Evolutionary conservation across 768 basidiomycete species (phyloP), one percentile per base, ranked within the genome.

Genomic region (Auriculariales sp.): DNA sequence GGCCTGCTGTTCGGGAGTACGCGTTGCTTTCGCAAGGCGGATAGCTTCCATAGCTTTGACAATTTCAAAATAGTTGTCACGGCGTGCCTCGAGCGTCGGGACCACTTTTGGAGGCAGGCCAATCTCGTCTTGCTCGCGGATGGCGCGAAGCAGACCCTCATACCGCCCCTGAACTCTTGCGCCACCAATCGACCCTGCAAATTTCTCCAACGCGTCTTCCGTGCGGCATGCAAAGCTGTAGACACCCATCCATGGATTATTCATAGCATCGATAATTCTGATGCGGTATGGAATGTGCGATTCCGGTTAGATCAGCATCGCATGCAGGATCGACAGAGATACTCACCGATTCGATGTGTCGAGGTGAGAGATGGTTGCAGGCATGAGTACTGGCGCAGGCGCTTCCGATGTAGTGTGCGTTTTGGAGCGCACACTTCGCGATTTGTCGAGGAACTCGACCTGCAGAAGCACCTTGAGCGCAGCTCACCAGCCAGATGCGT

Each of bases 371-470:
- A 90, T 77, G 3, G 89, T 90, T 1, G 88, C 87, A 1, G 89
- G 88, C 15, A 81, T 71, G 22, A 92, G 68, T 0, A 76, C 68
- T 0, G 87, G 86, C 1, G 88, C 84, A 0, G 89, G 88, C 1
- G 81, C 77, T 11, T 66, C 59, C 0, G 83, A 84, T 2, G 78
- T 82, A 3, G 85, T 81, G 55, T 79, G 74, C 3, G 83, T 81
- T 36, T 69, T 74, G 7, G 84, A 85, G 49, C 71, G 64, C 12
- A 74, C 63, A 1, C 79, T 85, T 42, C 90, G 78, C 12, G 88
- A 87, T 61, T 81, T 81, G 66, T 91, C 89, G 39, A 93, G 69
- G 60, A 91, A 87, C 50, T 83, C 78, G 47, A 84, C 71, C 88
- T 91, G 54, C 32, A 36, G 11, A 44, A 55, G 5, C 11, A 32